Evolutionary conservation across 2,329 filamentous ascomycete species (phyloP).

Genomic region (Phialocephala subalpina): DNA sequence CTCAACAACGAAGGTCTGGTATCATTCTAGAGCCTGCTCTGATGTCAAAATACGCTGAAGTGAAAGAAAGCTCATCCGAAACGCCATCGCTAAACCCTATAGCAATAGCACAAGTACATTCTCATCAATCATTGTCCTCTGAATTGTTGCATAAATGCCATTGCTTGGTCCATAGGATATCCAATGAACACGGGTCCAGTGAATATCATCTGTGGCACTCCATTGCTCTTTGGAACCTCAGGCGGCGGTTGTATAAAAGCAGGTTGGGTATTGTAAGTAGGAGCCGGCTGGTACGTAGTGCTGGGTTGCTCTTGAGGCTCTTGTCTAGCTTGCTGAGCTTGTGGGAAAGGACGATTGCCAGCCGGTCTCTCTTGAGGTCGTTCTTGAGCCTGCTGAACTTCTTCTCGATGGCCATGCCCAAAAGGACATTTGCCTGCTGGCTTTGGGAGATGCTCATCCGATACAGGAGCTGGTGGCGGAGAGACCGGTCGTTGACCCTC

Average conservation of each 20-base stretch:
- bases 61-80: slow-evolving; percentile 8
- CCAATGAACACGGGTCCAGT: slow-evolving; percentile 95
- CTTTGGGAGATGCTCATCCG: slow-evolving; percentile 41
- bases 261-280: slow-evolving; percentile 49
- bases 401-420: slow-evolving; percentile 37
- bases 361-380: slow-evolving; percentile 26
- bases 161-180: slow-evolving; percentile 85
- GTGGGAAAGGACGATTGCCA: slow-evolving; percentile 48
- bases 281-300: slow-evolving; percentile 51
- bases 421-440: slow-evolving; percentile 65
- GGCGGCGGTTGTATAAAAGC: slow-evolving; percentile 60
- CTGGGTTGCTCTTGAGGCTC: slow-evolving; percentile 29
- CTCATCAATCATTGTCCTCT: slow-evolving; percentile 28
- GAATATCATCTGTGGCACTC: slow-evolving; percentile 78
- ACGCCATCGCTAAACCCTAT: slow-evolving; percentile 23
- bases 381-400: slow-evolving; percentile 19
- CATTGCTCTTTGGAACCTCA: slow-evolving; percentile 36
- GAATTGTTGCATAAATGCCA: slow-evolving; percentile 70
- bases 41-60: neutral
- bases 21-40: neutral
- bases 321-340: slow-evolving; percentile 37
- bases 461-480: slow-evolving; percentile 62
- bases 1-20: neutral
- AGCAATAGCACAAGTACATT: slow-evolving; percentile 5
- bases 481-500: slow-evolving; percentile 55